Percentiles rank a stretch among this genome's conserved stretches.
Conservation (phyloP, 225 moss, liverwort and hornwort species). For the Marchantia paleacea region DNA sequence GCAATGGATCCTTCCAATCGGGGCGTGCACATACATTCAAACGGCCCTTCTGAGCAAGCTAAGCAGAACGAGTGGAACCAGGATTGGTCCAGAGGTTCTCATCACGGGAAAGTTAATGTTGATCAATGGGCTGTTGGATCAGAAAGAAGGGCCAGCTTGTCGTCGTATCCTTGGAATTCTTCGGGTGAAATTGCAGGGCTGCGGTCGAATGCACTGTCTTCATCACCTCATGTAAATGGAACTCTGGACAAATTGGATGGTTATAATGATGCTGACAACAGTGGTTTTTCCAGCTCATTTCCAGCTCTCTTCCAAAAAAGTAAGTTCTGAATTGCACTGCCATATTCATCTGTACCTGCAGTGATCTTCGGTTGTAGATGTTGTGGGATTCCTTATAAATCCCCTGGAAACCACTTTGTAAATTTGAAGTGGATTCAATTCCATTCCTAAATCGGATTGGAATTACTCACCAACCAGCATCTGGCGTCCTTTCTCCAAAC, state of each 20-base stretch:
- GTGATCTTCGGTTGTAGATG: too few species aligned
- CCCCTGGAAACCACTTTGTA: too few species aligned
- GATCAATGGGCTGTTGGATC: conserved; percentile 50
- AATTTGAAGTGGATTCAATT: too few species aligned
- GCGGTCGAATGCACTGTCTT: conserved; percentile 50
- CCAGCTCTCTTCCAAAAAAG: conserved; percentile 75
- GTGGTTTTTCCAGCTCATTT: conserved; percentile 81
- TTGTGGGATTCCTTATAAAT: too few species aligned
- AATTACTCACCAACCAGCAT: too few species aligned
- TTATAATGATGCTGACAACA: conserved; percentile 55
- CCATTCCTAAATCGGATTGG: too few species aligned
- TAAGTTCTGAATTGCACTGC: conserved; percentile 27
- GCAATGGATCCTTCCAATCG: conserved; percentile 44
- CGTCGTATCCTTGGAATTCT: conserved; percentile 77
- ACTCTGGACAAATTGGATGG: conserved; percentile 60
- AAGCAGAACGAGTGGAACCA: conserved; percentile 45
- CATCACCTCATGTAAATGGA: conserved; percentile 67
- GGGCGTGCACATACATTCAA: conserved; percentile 36
- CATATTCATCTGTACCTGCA: background rate
- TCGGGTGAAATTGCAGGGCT: conserved; percentile 48
- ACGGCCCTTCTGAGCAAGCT: conserved; percentile 35
- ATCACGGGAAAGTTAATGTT: conserved; percentile 31
- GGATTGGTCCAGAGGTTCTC: conserved; percentile 43
- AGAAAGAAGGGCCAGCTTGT: conserved; percentile 45
- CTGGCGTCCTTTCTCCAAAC: background rate